Conservation (phyloP, 176 grass and related monocot species). For the Hordeum marinum region DNA sequence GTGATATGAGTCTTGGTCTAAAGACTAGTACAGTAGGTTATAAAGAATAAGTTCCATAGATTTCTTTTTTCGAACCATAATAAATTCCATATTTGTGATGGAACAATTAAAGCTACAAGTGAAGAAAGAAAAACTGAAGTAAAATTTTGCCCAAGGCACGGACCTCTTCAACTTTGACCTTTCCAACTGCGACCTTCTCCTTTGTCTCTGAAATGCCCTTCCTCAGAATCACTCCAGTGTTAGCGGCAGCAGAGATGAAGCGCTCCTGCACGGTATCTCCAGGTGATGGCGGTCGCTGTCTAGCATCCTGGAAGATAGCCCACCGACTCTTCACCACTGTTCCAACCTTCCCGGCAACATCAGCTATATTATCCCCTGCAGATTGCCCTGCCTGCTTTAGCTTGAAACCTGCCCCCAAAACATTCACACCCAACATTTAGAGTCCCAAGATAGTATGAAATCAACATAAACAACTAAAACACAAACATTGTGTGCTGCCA, state of each 20-base stretch:
- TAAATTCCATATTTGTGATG: not conserved
- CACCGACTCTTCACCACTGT: constrained; percentile 83
- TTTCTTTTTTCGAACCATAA: not conserved
- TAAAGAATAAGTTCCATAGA: not conserved
- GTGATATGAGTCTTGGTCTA: not conserved
- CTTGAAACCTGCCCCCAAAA: constrained; percentile 53
- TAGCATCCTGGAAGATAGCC: constrained; percentile 75
- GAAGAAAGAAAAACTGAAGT: not conserved
- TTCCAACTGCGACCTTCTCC: constrained; percentile 91
- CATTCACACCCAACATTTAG: constrained; percentile 9
- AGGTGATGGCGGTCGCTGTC: constrained; percentile 50
- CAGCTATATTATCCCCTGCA: constrained; percentile 77
- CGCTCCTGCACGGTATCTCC: constrained; percentile 80
- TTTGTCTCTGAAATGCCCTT: constrained; percentile 91
- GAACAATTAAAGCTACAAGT: not conserved
- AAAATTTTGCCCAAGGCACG: not conserved
- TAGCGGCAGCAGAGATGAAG: constrained; percentile 70
- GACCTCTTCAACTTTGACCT: constrained; percentile 99
- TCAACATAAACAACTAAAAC: not conserved
- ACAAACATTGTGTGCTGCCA: not conserved
- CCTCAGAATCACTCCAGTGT: constrained; percentile 75
- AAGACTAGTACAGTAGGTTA: not conserved
- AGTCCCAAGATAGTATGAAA: not conserved
- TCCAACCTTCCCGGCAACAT: constrained; percentile 76
- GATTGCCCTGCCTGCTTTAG: constrained; percentile 87